Base-by-base conservation (phyloP, 1,284 basidiomycete genomes). In the Marasmius oreades region DNA sequence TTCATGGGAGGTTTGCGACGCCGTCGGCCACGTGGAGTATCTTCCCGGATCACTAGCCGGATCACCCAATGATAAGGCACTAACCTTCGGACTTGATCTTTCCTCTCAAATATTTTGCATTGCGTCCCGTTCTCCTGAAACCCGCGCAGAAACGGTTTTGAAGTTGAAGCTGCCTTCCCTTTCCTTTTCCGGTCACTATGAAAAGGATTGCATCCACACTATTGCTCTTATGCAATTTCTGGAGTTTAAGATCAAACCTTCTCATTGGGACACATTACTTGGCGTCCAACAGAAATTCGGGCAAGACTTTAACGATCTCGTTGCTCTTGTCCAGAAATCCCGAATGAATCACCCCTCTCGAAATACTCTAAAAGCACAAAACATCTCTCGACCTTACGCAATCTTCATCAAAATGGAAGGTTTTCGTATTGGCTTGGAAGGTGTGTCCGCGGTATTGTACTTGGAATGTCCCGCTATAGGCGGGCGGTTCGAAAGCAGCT, bases 221-320 rank as follows among this genome's bases (percentile, higher is more conserved):
- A 69, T 87, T 24, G 77, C 80, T 5, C 71, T 85, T 28, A 70
- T 93, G 42, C 88, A 90, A 16, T 80, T 82, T 52, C 78, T 92
- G 62, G 77, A 85, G 26, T 71, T 90, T 53, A 87, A 81, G 62
- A 77, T 93, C 59, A 92, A 90, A 63, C 88, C 89, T 5, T 83
- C 83, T 1, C 84, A 92, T 62, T 86, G 90, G 82, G 92, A 94
- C 64, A 88, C 87, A 6, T 69, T 93, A 3, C 76, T 93, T 1
- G 82, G 81, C 1, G 86, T 93, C 11, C 90, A 92, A 64, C 87
- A 90, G 62, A 92, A 92, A 64, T 93, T 92, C 59, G 91, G 88
- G 6, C 85, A 88, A 64, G 92, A 93, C 69, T 90, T 93, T 70
- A 88, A 88, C 61, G 92, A 94, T 61, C 74, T 93, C 24, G 70